A percentile compares a stretch with the other conserved stretches of the same genome.
Conservation (phyloP, 1,139 yeast genomes). For the Saccharomyces hybrid region DNA sequence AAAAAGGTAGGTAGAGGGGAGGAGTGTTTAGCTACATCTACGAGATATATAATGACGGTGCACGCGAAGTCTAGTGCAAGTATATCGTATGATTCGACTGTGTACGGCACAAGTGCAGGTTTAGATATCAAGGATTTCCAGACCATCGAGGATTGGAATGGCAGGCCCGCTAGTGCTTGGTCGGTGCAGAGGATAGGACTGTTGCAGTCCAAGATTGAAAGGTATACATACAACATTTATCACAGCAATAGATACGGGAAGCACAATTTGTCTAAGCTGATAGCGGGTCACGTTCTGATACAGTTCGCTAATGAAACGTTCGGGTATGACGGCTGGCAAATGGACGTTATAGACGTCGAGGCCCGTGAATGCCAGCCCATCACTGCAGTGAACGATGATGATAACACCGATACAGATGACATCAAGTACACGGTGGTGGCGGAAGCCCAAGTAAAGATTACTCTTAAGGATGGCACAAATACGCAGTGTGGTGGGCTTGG, state of each 20-base stretch:
- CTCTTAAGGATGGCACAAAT: conserved; percentile 30
- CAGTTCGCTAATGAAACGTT: conserved; percentile 29
- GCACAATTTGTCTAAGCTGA: conserved; percentile 24
- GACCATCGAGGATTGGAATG: conserved; percentile 24
- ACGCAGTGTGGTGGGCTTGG: conserved; percentile 26
- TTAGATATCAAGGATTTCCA: conserved; percentile 19
- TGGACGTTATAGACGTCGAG: conserved; percentile 23
- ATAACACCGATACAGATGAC: conserved; percentile 4
- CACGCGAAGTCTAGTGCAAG: not conserved
- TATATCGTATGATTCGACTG: conserved; percentile 21
- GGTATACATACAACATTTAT: conserved; percentile 22
- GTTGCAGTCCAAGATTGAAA: conserved; percentile 26
- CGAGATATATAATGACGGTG: not conserved
- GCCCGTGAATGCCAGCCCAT: conserved; percentile 14
- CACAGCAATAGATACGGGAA: conserved; percentile 27
- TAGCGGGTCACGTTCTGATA: conserved; percentile 27
- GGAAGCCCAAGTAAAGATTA: conserved; percentile 26
- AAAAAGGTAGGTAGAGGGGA: not conserved
- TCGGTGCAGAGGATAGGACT: conserved; percentile 25
- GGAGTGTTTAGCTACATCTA: not conserved
- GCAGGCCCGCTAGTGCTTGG: conserved; percentile 31
- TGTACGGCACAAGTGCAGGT: conserved; percentile 17
- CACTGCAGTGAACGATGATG: conserved; percentile 1
- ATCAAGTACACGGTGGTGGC: conserved; percentile 21
- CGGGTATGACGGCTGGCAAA: conserved; percentile 31